A percentile compares a stretch with the other conserved stretches of the same genome.
These are phyloP conservation scores for Moesziomyces parantarcticus DNA, from an alignment of 1,284 basidiomycete species.

Conservation along the genomic window DNA sequence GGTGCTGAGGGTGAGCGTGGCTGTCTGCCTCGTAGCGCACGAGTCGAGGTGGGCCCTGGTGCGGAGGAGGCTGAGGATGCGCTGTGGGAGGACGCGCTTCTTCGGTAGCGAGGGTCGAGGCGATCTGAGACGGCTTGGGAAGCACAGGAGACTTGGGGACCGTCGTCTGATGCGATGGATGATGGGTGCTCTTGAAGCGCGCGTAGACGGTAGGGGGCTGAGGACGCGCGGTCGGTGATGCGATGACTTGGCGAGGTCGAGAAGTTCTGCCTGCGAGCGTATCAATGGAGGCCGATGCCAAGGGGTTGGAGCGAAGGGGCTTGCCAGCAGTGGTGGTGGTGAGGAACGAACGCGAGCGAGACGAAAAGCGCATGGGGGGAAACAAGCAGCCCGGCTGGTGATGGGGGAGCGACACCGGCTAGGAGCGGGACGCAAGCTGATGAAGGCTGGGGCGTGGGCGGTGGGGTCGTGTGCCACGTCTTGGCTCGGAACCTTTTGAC, in stretches of 20 bases:
- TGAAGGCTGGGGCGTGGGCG: background rate
- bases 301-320: no score
- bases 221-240: background rate
- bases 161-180: conserved; percentile 17
- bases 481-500: background rate
- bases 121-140: conserved; percentile 40
- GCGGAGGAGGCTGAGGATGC: conserved; percentile 36
- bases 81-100: conserved; percentile 8
- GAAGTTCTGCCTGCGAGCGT: background rate
- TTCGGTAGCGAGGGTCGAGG: conserved; percentile 29
- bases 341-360: conserved; percentile 11
- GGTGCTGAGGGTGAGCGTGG: conserved; percentile 4
- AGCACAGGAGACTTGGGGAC: conserved; percentile 40
- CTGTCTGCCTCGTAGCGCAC: conserved; percentile 37
- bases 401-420: no score
- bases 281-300: background rate
- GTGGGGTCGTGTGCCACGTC: background rate
- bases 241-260: conserved; percentile 1
- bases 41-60: conserved; percentile 44
- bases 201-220: background rate
- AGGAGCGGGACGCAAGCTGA: background rate
- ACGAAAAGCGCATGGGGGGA: conserved; percentile 31
- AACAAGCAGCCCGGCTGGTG: background rate
- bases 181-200: conserved; percentile 33
- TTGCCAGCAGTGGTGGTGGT: conserved; percentile 9